Evolutionary conservation across 139 green algal genomes (phyloP).

Genomic region (Diplosphaera chodatii): DNA sequence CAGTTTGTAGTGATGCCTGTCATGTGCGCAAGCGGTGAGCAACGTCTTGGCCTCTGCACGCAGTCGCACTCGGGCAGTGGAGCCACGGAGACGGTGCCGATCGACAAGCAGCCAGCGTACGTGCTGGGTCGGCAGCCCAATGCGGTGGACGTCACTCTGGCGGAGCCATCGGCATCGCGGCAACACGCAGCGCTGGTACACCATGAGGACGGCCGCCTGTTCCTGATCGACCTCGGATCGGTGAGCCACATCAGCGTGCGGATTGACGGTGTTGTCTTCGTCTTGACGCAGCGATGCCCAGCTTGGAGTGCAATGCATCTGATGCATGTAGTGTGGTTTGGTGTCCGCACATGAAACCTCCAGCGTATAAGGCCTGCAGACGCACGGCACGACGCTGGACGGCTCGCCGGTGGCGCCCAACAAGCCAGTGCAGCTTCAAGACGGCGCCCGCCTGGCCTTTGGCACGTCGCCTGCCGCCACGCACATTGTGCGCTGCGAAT

Average conservation of each 20-base stretch:
- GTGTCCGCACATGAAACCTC: too few species aligned
- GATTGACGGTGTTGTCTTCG: too few species aligned
- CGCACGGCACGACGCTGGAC: constrained; percentile 46
- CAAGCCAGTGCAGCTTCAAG: constrained; percentile 43
- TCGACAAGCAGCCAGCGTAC: background rate
- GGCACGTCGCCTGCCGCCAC: constrained; percentile 3
- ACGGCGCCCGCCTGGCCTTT: constrained; percentile 29
- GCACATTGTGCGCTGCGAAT: constrained; percentile 29
- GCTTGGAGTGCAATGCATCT: too few species aligned
- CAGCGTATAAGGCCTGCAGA: too few species aligned
- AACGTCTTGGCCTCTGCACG: too few species aligned
- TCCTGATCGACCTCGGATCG: constrained; percentile 62
- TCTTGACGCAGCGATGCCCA: too few species aligned
- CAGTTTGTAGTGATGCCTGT: too few species aligned
- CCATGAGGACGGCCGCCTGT: constrained; percentile 58
- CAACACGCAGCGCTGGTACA: constrained; percentile 63
- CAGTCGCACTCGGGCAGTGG: background rate
- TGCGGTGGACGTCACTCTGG: constrained; percentile 31
- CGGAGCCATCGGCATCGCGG: constrained; percentile 25
- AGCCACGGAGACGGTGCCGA: background rate
- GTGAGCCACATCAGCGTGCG: too few species aligned
- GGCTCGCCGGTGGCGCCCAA: constrained; percentile 21
- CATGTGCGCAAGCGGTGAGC: too few species aligned
- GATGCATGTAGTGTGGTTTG: too few species aligned
- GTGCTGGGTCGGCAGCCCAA: constrained; percentile 16